A percentile compares a stretch with the other conserved stretches of the same genome.
Conservation (phyloP, 805 yeast species). For the Yarrowia hollandica region DNA sequence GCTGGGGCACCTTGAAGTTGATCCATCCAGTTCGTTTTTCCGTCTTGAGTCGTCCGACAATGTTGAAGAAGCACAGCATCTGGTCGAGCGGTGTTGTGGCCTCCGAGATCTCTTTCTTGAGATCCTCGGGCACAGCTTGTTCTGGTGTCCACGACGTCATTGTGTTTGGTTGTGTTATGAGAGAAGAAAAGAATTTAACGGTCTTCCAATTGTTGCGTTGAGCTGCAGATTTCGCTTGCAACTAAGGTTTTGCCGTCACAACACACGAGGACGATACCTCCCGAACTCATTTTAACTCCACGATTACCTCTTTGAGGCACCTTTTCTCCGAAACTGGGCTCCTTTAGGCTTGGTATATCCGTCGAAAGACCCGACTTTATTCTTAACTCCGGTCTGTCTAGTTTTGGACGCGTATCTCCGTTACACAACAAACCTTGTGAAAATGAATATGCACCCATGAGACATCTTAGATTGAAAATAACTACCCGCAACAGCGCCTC, state of each 20-base stretch:
- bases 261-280: not conserved
- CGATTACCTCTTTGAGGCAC: not conserved
- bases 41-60: slow-evolving; percentile 68
- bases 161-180: not conserved
- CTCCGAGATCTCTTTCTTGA: slow-evolving; percentile 5
- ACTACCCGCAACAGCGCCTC: no score
- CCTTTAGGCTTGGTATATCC: no score
- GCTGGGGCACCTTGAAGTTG: slow-evolving; percentile 57
- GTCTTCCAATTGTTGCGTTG: not conserved
- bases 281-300: not conserved
- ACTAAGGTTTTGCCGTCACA: not conserved
- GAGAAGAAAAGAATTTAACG: not conserved
- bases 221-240: not conserved
- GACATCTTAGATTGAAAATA: not conserved
- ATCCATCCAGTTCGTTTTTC: slow-evolving; percentile 95
- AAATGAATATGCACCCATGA: no score
- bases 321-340: not conserved
- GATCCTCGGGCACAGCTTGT: slow-evolving; percentile 11
- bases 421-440: no score
- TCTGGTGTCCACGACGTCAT: slow-evolving; percentile 19
- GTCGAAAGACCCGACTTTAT: no score
- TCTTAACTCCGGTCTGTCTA: no score
- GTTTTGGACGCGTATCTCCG: not conserved
- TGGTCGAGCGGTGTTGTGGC: slow-evolving; percentile 9
- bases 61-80: slow-evolving; percentile 51